phyloP scores from a whole-genome alignment of 768 basidiomycete species.

The Gyrodon lividus region DNA sequence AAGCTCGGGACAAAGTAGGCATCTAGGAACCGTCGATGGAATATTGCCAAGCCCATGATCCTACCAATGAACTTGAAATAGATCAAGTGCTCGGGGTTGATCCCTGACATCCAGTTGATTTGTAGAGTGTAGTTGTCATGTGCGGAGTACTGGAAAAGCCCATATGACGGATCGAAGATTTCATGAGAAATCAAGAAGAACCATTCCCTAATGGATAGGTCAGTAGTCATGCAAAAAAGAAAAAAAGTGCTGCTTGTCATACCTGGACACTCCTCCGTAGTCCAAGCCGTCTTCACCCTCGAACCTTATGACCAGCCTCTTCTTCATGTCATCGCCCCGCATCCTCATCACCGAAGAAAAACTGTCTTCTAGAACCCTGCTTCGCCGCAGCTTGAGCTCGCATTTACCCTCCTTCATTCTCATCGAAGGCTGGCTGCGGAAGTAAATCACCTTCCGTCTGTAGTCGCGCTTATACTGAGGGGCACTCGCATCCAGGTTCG shows the following conservation, averaged over 20 bases:
- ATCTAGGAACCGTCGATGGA: constrained; percentile 76
- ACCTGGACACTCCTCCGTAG: constrained; percentile 77
- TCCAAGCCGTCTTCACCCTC: constrained; percentile 81
- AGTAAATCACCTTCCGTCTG: constrained; percentile 87
- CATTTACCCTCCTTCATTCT: constrained; percentile 76
- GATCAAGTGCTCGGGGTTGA: constrained; percentile 74
- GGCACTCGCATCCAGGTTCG: constrained; percentile 78
- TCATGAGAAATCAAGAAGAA: constrained; percentile 84
- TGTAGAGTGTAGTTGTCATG: constrained; percentile 81
- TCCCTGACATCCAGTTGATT: constrained; percentile 73
- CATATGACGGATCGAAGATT: constrained; percentile 80
- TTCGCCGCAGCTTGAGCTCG: constrained; percentile 80
- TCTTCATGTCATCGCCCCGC: constrained; percentile 68
- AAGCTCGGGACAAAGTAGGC: constrained; percentile 78
- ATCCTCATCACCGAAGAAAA: constrained; percentile 83
- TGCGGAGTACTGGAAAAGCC: constrained; percentile 78
- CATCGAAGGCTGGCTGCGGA: constrained; percentile 88
- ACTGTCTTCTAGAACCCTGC: constrained; percentile 82
- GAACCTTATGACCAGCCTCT: constrained; percentile 70
- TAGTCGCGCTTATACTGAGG: constrained; percentile 98
- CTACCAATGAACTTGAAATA: constrained; percentile 85
- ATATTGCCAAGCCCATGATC: constrained; percentile 70
- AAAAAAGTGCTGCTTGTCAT: constrained; percentile 11
- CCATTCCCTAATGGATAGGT: constrained; percentile 59
- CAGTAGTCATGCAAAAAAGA: background rate